These are phyloP conservation scores for Digitaria exilis DNA, from an alignment of 202 grass and related monocot species.

Conservation along the genomic window DNA sequence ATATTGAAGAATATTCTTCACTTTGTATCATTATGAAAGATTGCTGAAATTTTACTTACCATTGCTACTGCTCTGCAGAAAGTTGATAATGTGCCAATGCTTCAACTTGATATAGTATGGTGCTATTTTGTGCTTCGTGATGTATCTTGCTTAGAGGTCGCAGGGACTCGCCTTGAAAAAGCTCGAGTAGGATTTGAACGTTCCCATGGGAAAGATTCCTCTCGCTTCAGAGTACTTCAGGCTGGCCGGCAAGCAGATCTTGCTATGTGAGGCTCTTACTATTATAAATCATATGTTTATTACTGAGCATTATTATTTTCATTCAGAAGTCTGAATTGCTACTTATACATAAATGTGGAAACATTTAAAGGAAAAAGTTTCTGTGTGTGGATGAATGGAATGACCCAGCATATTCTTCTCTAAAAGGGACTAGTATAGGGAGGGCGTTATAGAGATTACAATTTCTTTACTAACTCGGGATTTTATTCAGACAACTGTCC, in stretches of 20 bases:
- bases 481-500: neutral
- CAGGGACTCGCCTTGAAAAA: conserved; percentile 66
- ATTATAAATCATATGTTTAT: neutral
- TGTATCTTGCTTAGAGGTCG: conserved; percentile 75
- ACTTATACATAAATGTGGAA: neutral
- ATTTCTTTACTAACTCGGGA: neutral
- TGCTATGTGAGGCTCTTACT: conserved; percentile 67
- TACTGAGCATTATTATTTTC: conserved; percentile 2
- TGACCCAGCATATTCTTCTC: too few species aligned
- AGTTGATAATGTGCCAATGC: conserved; percentile 95
- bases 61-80: conserved; percentile 52
- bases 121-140: conserved; percentile 95
- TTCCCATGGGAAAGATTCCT: conserved; percentile 91
- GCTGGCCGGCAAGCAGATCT: conserved; percentile 70
- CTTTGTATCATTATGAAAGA: conserved; percentile 14
- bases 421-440: neutral
- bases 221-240: conserved; percentile 77
- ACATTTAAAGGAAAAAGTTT: neutral
- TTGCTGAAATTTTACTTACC: conserved; percentile 40
- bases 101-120: conserved; percentile 98
- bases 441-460: neutral
- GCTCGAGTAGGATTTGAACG: conserved; percentile 75
- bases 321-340: conserved; percentile 21
- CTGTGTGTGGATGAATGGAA: neutral
- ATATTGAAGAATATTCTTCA: conserved; percentile 16